Conservation (phyloP, 257 asterid genomes). For the Plantago elongata region DNA sequence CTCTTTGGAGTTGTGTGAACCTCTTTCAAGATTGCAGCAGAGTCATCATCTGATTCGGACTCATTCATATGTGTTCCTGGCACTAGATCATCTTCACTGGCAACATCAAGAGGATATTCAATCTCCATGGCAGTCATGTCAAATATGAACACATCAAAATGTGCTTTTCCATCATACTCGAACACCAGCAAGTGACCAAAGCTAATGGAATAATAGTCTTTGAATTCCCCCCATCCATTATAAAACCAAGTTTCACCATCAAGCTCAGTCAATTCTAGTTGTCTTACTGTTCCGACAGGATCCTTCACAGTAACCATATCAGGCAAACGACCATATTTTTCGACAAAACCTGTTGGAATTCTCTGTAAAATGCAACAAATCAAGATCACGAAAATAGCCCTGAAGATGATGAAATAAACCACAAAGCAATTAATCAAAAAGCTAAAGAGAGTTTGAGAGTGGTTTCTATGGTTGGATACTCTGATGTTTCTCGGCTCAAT, state of each 20-base stretch:
- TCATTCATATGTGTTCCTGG: neutral
- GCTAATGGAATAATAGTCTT: slow-evolving; percentile 18
- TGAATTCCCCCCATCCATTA: slow-evolving; percentile 31
- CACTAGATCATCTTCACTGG: neutral
- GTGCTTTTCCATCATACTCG: slow-evolving; percentile 17
- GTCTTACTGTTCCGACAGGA: slow-evolving; percentile 30
- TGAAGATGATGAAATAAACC: neutral
- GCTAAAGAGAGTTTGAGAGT: neutral
- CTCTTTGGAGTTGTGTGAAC: neutral
- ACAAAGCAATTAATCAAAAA: neutral
- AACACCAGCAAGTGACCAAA: slow-evolving; percentile 24
- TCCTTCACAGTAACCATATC: slow-evolving; percentile 21
- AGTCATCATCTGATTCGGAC: slow-evolving; percentile 11
- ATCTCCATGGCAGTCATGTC: slow-evolving; percentile 26
- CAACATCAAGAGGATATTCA: slow-evolving; percentile 19
- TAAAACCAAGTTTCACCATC: slow-evolving; percentile 22
- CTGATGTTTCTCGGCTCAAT: no score
- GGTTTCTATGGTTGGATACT: no score
- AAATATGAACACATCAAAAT: slow-evolving; percentile 29
- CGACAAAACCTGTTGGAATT: slow-evolving; percentile 28
- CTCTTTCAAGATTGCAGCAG: slow-evolving; percentile 1
- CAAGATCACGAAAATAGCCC: neutral
- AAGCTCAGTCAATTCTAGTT: slow-evolving; percentile 16
- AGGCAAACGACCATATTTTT: slow-evolving; percentile 18
- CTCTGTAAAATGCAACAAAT: slow-evolving; percentile 20